phyloP scores from a whole-genome alignment of 2,329 filamentous ascomycete species.

The Curvularia eragrostidis region DNA sequence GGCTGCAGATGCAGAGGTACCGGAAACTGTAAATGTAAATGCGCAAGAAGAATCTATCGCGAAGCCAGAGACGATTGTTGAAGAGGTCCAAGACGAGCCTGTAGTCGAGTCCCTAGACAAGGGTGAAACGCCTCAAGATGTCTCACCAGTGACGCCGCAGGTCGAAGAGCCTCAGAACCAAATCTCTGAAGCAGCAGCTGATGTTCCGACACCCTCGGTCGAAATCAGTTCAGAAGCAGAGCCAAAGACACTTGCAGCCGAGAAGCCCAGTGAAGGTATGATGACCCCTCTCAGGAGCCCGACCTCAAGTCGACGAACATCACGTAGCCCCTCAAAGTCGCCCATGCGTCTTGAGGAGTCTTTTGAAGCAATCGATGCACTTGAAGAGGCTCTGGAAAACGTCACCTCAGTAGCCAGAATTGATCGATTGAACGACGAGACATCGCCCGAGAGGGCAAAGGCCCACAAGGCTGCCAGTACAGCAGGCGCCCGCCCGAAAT shows the following conservation, averaged over 20 bases:
- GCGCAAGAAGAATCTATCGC: neutral
- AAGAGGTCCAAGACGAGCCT: slow-evolving; percentile 6
- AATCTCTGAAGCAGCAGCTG: slow-evolving; percentile 8
- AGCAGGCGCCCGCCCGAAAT: slow-evolving; percentile 15
- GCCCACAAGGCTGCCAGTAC: slow-evolving; percentile 16
- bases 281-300: slow-evolving; percentile 31
- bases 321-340: slow-evolving; percentile 36
- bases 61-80: slow-evolving; percentile 1
- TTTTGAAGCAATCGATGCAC: slow-evolving; percentile 58
- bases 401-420: slow-evolving; percentile 50
- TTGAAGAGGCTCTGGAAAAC: slow-evolving; percentile 60
- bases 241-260: slow-evolving; percentile 37
- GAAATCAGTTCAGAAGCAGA: slow-evolving; percentile 35
- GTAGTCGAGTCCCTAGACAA: neutral
- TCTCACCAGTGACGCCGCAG: slow-evolving; percentile 4
- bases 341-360: slow-evolving; percentile 54
- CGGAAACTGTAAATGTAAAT: slow-evolving; percentile 3
- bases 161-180: slow-evolving; percentile 7
- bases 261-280: slow-evolving; percentile 35
- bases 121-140: slow-evolving; percentile 6
- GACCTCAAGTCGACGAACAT: slow-evolving; percentile 31
- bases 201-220: slow-evolving; percentile 23
- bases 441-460: slow-evolving; percentile 34
- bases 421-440: slow-evolving; percentile 41
- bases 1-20: slow-evolving; percentile 8